Base-by-base conservation (phyloP, 495 filamentous ascomycete species). In the Articulospora tetracladia region DNA sequence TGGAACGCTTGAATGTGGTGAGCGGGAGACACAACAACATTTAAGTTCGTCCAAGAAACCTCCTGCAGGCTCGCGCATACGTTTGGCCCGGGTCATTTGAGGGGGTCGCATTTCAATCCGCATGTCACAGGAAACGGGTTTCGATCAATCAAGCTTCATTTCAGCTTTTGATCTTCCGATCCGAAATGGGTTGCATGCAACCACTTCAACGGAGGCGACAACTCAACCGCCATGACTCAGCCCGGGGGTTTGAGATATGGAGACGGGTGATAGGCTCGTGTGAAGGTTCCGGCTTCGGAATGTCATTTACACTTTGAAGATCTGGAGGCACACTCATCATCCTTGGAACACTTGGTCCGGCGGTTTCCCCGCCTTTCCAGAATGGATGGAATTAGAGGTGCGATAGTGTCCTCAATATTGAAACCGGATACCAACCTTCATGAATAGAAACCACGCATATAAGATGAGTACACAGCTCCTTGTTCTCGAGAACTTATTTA, bases 111-210 rank as follows among this genome's bases (percentile, higher is more conserved):
- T 44, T 8, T 44, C 3, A 44, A n/a, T n/a, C n/a, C 34, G 50
- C 57, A 60, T 46, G 17, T 51, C 56, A 51, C 30, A 50, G 34
- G n/a, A 50, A 54, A 54, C 32, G 48, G 57, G 32, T 13, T 12
- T 32, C 30, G 48, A 60, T 46, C 57, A 60, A 54, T 53, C 49
- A 60, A 59, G 57, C 48, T 53, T 59, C 28, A 59, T 26, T 49
- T 59, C 17, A 15, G 25, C 23, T 26, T 4, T 6, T 27, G 19
- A 25, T 27, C 47, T 6, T 24, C 25, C 17, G n/a, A 8, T 11
- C 11, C 20, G 8, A n/a, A 50, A 50, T 25, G 47, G 20, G 23
- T 25, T 25, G 23, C 22, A 27, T 50, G 47, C 23, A 26, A 26
- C 22, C 4, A 6, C n/a, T 20, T 23, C 7, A 48, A 48, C 8